These are phyloP conservation scores for Antitrichia curtipendula DNA, from an alignment of 225 moss, liverwort and hornwort species.

Conservation along the genomic window DNA sequence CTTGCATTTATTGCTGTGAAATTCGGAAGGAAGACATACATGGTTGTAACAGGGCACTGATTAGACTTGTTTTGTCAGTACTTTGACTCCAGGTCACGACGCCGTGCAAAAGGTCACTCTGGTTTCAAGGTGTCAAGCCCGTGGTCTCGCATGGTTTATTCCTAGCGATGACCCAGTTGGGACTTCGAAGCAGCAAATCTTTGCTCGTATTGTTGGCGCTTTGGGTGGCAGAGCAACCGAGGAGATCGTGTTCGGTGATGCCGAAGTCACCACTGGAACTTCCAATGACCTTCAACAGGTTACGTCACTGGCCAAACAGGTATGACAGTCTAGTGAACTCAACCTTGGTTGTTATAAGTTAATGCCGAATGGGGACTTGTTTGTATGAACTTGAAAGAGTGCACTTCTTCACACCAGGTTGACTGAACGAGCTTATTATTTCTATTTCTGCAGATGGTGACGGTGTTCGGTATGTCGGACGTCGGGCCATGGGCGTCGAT, in stretches of 20 bases:
- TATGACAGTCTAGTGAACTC: not conserved
- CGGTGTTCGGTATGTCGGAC: conserved; percentile 94
- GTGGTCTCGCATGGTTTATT: conserved; percentile 88
- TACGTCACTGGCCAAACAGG: conserved; percentile 93
- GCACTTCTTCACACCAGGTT: not conserved
- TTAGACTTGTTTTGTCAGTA: conserved; percentile 12
- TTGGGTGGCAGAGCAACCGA: conserved; percentile 87
- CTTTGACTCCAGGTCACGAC: conserved; percentile 86
- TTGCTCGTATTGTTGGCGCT: conserved; percentile 80
- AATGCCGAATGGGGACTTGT: no score
- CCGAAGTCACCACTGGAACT: conserved; percentile 75
- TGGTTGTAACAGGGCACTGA: not conserved
- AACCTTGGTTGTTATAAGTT: not conserved
- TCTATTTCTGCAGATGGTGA: conserved; percentile 57
- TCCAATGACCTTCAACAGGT: conserved; percentile 85
- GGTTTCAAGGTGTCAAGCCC: conserved; percentile 78
- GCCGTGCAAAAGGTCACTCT: conserved; percentile 77
- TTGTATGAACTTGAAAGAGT: not conserved
- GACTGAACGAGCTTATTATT: not conserved
- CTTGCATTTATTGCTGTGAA: not conserved
- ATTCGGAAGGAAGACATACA: not conserved
- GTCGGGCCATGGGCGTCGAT: conserved; percentile 94
- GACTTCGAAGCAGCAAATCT: conserved; percentile 87
- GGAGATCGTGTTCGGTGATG: conserved; percentile 75
- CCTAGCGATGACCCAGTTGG: conserved; percentile 75